Conservation (phyloP, 768 basidiomycete genomes). For the Russula compacta region DNA sequence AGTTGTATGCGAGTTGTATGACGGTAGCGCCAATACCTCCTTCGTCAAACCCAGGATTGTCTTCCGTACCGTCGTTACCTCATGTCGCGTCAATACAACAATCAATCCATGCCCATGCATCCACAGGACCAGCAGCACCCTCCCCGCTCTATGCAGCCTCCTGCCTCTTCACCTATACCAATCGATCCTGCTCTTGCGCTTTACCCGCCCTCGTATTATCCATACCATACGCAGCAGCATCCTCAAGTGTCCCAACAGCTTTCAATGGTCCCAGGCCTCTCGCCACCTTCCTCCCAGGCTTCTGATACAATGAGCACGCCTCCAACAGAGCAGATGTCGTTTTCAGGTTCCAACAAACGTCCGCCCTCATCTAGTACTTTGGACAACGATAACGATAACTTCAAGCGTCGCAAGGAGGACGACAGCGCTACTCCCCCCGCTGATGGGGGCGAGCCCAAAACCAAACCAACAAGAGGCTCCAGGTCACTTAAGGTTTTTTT, state of each 20-base stretch:
- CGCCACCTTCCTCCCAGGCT: slow-evolving; percentile 73
- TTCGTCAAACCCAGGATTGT: slow-evolving; percentile 25
- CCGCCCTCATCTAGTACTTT: slow-evolving; percentile 32
- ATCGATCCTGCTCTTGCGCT: slow-evolving; percentile 70
- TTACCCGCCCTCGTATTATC: slow-evolving; percentile 51
- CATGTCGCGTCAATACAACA: slow-evolving; percentile 27
- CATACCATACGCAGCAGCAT: slow-evolving; percentile 40
- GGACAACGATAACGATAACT: slow-evolving; percentile 39
- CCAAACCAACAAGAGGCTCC: slow-evolving; percentile 83
- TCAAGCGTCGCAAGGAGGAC: slow-evolving; percentile 43
- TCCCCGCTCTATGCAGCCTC: slow-evolving; percentile 39
- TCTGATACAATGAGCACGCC: slow-evolving; percentile 72
- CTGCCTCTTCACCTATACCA: slow-evolving; percentile 52
- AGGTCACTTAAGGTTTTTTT: slow-evolving; percentile 35
- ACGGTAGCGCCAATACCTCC: slow-evolving; percentile 8
- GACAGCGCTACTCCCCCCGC: slow-evolving; percentile 43
- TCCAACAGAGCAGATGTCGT: slow-evolving; percentile 50
- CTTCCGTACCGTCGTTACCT: slow-evolving; percentile 21
- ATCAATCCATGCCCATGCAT: slow-evolving; percentile 32
- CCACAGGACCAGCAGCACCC: slow-evolving; percentile 27
- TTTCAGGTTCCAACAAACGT: slow-evolving; percentile 29
- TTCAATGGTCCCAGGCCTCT: slow-evolving; percentile 47
- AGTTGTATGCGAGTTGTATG: slow-evolving; percentile 8
- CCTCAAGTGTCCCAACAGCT: slow-evolving; percentile 42
- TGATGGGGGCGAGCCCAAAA: slow-evolving; percentile 48